Conservation (phyloP, 805 yeast species). For the Clavispora carvajalis region DNA sequence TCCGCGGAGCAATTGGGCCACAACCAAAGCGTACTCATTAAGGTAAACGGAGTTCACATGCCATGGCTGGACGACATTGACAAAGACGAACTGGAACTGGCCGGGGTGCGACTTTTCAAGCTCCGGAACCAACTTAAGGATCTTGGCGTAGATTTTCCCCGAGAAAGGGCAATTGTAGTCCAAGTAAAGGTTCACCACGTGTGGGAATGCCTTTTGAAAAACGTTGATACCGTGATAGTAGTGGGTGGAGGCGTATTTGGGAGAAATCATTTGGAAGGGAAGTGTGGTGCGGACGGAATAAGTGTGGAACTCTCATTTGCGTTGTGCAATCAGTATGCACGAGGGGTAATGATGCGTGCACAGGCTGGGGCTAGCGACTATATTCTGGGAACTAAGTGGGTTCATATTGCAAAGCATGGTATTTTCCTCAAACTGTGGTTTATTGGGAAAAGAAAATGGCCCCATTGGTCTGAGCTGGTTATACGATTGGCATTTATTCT, state of each 20-base stretch:
- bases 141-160: constrained; percentile 55
- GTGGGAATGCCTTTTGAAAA: constrained; percentile 22
- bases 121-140: constrained; percentile 50
- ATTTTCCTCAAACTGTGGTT: too few relatives aligned
- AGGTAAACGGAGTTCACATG: constrained; percentile 67
- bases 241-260: constrained; percentile 37
- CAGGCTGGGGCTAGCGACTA: too few relatives aligned
- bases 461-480: too few relatives aligned
- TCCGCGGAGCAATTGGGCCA: constrained; percentile 54
- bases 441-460: too few relatives aligned
- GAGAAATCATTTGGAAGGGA: constrained; percentile 37
- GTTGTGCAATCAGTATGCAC: too few relatives aligned
- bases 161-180: constrained; percentile 80
- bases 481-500: too few relatives aligned
- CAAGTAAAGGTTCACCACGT: constrained; percentile 55
- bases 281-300: too few relatives aligned
- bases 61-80: constrained; percentile 88
- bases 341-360: too few relatives aligned
- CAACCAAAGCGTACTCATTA: constrained; percentile 69
- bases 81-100: constrained; percentile 55
- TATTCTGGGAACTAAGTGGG: too few relatives aligned
- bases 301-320: too few relatives aligned
- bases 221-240: constrained; percentile 19
- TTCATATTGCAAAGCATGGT: too few relatives aligned
- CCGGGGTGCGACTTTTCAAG: constrained; percentile 42